These are phyloP conservation scores for Alternaria dauci DNA, from an alignment of 2,329 filamentous ascomycete genomes.

Conservation along the genomic window DNA sequence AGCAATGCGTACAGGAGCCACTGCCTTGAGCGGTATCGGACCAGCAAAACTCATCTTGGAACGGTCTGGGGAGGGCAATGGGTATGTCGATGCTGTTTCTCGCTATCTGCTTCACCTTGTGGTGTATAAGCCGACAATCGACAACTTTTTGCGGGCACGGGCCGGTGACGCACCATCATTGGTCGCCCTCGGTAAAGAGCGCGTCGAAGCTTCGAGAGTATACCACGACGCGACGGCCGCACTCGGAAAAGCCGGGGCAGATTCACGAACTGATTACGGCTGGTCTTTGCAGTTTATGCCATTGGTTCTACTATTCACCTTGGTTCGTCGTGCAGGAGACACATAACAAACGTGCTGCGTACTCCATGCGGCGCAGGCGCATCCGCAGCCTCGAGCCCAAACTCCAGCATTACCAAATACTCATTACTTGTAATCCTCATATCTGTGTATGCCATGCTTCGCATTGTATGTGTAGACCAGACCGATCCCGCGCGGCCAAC, in stretches of 20 bases:
- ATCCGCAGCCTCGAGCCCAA: conserved; percentile 7
- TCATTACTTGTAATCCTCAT: conserved; percentile 14
- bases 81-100: conserved; percentile 23
- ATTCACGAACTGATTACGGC: not conserved
- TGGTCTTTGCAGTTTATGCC: conserved; percentile 1
- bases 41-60: conserved; percentile 47
- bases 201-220: conserved; percentile 22
- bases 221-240: conserved; percentile 10
- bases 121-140: conserved; percentile 12
- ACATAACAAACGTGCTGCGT: not conserved
- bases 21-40: conserved; percentile 46
- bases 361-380: not conserved
- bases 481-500: not conserved
- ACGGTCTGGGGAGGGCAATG: conserved; percentile 11
- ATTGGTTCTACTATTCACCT: not conserved
- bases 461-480: conserved; percentile 4
- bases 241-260: not conserved
- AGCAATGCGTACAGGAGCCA: conserved; percentile 44
- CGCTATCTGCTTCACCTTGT: conserved; percentile 11
- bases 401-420: conserved; percentile 12
- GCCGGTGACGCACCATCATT: conserved; percentile 21
- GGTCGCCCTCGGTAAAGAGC: conserved; percentile 17
- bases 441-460: conserved; percentile 5
- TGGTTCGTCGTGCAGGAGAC: not conserved
- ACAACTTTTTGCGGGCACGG: conserved; percentile 28